Evolutionary conservation across 495 filamentous ascomycete species (phyloP).

Genomic region (Penicillium fimorum): DNA sequence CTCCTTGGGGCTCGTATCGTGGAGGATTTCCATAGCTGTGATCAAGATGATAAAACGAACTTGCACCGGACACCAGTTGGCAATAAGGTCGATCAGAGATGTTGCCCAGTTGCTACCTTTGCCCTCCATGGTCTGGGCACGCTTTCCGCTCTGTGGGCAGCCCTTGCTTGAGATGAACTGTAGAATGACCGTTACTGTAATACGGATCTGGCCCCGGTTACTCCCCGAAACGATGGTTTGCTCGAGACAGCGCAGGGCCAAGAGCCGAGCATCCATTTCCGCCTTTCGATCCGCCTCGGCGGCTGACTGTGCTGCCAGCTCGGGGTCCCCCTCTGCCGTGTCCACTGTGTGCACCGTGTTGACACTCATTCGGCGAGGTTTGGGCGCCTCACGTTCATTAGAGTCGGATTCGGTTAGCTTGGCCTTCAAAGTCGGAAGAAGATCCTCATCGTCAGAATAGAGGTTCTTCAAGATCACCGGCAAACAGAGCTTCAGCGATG

Average conservation of each 20-base stretch:
- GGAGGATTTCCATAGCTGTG: slow-evolving; percentile 70
- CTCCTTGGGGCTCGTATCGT: slow-evolving; percentile 61
- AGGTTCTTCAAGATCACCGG: slow-evolving; percentile 83
- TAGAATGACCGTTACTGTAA: slow-evolving; percentile 66
- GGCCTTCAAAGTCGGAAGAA: slow-evolving; percentile 60
- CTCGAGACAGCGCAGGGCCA: slow-evolving; percentile 79
- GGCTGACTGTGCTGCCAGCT: slow-evolving; percentile 67
- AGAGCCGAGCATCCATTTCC: slow-evolving; percentile 79
- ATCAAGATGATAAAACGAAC: slow-evolving; percentile 85
- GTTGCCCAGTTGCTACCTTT: slow-evolving; percentile 68
- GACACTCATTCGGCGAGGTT: slow-evolving; percentile 69
- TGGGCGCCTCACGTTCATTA: slow-evolving; percentile 54
- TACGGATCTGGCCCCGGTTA: slow-evolving; percentile 72
- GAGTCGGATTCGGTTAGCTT: slow-evolving; percentile 64
- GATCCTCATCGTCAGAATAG: slow-evolving; percentile 69
- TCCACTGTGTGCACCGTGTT: slow-evolving; percentile 74
- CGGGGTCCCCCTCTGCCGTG: slow-evolving; percentile 63
- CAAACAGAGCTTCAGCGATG: slow-evolving; percentile 70
- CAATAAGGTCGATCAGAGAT: slow-evolving; percentile 70
- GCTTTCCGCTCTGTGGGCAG: slow-evolving; percentile 24
- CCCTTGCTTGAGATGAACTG: slow-evolving; percentile 66
- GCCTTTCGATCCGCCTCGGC: slow-evolving; percentile 82
- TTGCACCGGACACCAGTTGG: slow-evolving; percentile 85
- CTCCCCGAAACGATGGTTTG: slow-evolving; percentile 70
- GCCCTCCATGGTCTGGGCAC: slow-evolving; percentile 30